A percentile compares a stretch with the other conserved stretches of the same genome.
Conservation (phyloP, 768 basidiomycete species). For the Calvatia gigantea region DNA sequence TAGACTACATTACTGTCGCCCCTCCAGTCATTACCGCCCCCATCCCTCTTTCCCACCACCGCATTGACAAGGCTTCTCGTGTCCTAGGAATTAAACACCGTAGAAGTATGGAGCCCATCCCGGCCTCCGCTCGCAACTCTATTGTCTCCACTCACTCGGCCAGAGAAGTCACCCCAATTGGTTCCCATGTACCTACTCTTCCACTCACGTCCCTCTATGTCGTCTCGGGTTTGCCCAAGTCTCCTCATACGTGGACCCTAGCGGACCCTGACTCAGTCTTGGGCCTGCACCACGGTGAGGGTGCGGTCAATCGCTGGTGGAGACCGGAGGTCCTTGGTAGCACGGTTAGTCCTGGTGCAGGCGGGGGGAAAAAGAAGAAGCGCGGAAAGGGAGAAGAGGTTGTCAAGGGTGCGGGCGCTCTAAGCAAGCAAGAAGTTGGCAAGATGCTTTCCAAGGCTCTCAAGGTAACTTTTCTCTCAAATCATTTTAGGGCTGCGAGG, state of each 20-base stretch:
- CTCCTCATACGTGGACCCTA: conserved; percentile 86
- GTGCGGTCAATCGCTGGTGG: conserved; percentile 89
- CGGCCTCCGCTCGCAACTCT: conserved; percentile 70
- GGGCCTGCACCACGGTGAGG: conserved; percentile 78
- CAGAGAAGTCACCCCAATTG: conserved; percentile 50
- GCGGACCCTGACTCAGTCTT: conserved; percentile 81
- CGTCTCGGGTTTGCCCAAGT: conserved; percentile 86
- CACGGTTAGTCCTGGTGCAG: conserved; percentile 80
- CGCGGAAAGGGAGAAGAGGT: conserved; percentile 60
- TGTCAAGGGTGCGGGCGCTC: conserved; percentile 73
- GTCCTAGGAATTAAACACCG: conserved; percentile 74
- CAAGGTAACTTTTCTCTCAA: conserved; percentile 50
- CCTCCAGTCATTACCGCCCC: conserved; percentile 29
- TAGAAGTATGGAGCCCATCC: conserved; percentile 82
- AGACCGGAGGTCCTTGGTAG: conserved; percentile 88
- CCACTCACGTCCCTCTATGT: conserved; percentile 84
- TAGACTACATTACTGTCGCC: conserved; percentile 64
- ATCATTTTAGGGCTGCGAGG: conserved; percentile 5
- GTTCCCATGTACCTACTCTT: conserved; percentile 65
- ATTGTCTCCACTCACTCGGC: conserved; percentile 74
- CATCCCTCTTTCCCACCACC: conserved; percentile 33
- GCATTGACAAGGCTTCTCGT: conserved; percentile 73
- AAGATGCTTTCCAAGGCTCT: conserved; percentile 90
- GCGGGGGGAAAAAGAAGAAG: conserved; percentile 75
- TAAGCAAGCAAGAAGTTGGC: conserved; percentile 82